Base-by-base conservation (phyloP, 148 eudicot species). In the Dianthus caryophyllus region DNA sequence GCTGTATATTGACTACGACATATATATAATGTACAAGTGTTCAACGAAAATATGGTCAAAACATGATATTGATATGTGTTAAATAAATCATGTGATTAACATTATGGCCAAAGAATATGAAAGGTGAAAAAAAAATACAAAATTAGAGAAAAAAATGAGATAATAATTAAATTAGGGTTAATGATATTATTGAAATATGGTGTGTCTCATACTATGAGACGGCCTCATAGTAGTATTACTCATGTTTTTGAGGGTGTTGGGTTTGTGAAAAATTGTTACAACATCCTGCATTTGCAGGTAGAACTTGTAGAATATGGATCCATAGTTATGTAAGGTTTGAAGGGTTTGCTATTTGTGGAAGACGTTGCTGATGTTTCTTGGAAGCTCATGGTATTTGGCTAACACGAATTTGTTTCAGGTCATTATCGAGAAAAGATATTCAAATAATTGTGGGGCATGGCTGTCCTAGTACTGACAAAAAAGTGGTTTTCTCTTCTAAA, bases 401-500 rank as follows among this genome's bases (percentile, higher is more conserved):
- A 71, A 72, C 62, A 65, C 65, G 67, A 69, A 52, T 78, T 75
- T 22, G 72, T 88, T 90, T 79, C 97, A 94, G 98, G 97, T 84
- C 90, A 51, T 63, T 94, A 79, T 84, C 89, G 29, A 86, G 98
- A 78, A 87, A 86, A 58, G 97, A 94, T 84, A 85, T 94, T 65
- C 97, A 90, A 78, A 38, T 81, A 68, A 74, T 94, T 79, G 98
- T 94, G 61, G 98, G 98, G 63, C 81, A 84, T 78, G 98, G 98
- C 75, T 94, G 98, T 75, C 84, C 97, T 59, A 94, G 84, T 74
- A 60, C 83, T 29, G 98, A 94, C 76, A 94, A 82, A 76, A 90
- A 81, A 86, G 92, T 86, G 57, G 88, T 84, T 12, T 90, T 86
- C 78, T 90, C 98, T 21, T 72, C 90, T 17, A 94, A 94, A 67